A percentile compares a stretch with the other conserved stretches of the same genome.
These are phyloP conservation scores for Inga leiocalycina DNA, from an alignment of 306 rosid genomes.

Conservation along the genomic window DNA sequence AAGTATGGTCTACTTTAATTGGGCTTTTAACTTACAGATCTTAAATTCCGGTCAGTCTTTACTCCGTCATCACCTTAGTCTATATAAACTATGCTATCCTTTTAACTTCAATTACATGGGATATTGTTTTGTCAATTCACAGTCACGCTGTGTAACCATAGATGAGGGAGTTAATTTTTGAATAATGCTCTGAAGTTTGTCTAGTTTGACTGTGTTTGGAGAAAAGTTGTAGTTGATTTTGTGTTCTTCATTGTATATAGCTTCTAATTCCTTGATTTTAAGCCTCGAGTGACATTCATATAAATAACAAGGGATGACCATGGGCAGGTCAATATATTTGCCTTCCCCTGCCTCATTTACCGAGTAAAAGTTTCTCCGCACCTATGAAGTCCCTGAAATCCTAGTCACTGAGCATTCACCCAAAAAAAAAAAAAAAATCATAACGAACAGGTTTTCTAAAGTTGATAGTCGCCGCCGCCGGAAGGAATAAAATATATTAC, in stretches of 20 bases:
- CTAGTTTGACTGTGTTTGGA: neutral
- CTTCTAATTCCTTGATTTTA: neutral
- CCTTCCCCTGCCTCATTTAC: neutral
- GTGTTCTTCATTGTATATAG: neutral
- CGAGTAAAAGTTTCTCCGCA: neutral
- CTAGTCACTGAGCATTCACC: neutral
- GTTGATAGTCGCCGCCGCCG: too few relatives aligned
- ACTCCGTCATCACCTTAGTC: constrained; percentile 34
- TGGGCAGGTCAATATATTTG: neutral
- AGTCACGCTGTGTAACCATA: neutral
- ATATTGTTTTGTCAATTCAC: neutral
- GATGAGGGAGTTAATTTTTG: neutral
- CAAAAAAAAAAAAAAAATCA: neutral
- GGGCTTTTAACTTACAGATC: constrained; percentile 66
- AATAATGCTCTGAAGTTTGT: neutral
- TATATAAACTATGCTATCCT: constrained; percentile 15
- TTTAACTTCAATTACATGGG: neutral
- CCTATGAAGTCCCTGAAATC: neutral
- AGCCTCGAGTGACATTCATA: neutral
- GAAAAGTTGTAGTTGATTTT: neutral
- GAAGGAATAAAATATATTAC: too few relatives aligned
- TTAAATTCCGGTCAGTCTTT: constrained; percentile 65
- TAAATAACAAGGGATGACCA: neutral
- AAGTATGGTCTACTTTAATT: neutral
- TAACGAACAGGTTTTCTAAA: neutral